Conservation (phyloP, 2,329 filamentous ascomycete genomes). For the Fusarium sp. region DNA sequence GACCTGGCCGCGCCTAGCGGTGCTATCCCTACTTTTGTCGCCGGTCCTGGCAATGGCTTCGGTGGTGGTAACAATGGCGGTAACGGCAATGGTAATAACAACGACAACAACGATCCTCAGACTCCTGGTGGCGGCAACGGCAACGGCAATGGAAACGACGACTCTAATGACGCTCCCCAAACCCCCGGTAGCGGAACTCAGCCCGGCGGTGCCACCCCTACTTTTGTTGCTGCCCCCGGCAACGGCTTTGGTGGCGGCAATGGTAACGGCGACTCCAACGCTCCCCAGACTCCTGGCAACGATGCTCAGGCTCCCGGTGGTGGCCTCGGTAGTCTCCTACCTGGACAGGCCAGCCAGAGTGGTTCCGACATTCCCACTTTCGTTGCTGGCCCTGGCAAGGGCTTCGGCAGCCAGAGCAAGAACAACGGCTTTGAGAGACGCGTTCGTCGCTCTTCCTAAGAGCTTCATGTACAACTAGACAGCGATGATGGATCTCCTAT, state of each 20-base stretch:
- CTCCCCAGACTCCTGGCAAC: neutral
- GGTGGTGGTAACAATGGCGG: conserved; percentile 9
- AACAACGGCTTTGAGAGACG: conserved; percentile 27
- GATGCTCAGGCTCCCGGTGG: neutral
- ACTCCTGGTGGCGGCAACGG: neutral
- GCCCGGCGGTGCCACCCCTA: conserved; percentile 5
- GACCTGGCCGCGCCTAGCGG: conserved; percentile 4
- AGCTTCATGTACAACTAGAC: conserved; percentile 10
- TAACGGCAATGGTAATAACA: neutral
- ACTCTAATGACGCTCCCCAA: neutral
- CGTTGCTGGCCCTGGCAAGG: conserved; percentile 25
- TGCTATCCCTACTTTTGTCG: conserved; percentile 17
- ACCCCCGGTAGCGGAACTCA: neutral
- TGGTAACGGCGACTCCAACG: neutral
- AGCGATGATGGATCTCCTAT: conserved; percentile 17
- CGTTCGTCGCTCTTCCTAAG: conserved; percentile 24
- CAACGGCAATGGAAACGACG: neutral
- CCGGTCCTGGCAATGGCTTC: conserved; percentile 22
- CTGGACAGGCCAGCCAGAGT: conserved; percentile 3
- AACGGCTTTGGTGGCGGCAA: conserved; percentile 23
- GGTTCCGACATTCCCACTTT: conserved; percentile 28
- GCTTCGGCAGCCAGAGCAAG: conserved; percentile 20
- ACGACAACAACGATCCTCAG: neutral
- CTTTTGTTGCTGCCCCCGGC: conserved; percentile 17
- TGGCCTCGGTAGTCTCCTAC: neutral